Evolutionary conservation across 225 moss, liverwort and hornwort genomes (phyloP).

Genomic region (Anthoceros angustus): DNA sequence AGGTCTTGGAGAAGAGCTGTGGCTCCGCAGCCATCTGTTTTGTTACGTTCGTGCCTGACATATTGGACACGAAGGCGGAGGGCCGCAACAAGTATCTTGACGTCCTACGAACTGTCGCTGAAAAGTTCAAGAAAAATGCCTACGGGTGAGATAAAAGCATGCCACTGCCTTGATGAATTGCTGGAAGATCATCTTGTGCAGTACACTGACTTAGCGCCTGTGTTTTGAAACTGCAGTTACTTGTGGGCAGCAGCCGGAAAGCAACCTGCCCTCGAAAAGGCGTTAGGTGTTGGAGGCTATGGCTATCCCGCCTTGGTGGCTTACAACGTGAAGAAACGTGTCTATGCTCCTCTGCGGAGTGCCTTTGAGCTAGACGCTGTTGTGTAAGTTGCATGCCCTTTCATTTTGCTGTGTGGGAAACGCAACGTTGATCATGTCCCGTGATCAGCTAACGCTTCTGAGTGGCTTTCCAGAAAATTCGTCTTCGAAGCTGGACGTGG

Average conservation of each 20-base stretch:
- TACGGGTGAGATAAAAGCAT: constrained; percentile 38
- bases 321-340: constrained; percentile 69
- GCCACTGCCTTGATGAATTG: neutral
- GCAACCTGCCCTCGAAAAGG: constrained; percentile 69
- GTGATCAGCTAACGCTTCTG: neutral
- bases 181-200: neutral
- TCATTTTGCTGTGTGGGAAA: neutral
- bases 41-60: constrained; percentile 86
- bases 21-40: constrained; percentile 91
- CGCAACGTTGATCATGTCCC: neutral
- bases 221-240: constrained; percentile 34
- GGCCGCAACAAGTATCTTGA: constrained; percentile 78
- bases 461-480: constrained; percentile 52
- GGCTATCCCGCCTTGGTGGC: constrained; percentile 95
- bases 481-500: constrained; percentile 81
- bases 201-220: constrained; percentile 8
- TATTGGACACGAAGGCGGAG: constrained; percentile 77
- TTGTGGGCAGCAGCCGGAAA: constrained; percentile 82
- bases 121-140: constrained; percentile 66
- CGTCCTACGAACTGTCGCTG: constrained; percentile 43
- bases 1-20: constrained; percentile 63
- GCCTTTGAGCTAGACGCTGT: constrained; percentile 75
- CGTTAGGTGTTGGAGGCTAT: constrained; percentile 93
- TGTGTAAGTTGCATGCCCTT: constrained; percentile 30
- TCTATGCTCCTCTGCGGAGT: constrained; percentile 80